Base-by-base conservation (phyloP, 139 green algal genomes). In the Asterochloris sp. region DNA sequence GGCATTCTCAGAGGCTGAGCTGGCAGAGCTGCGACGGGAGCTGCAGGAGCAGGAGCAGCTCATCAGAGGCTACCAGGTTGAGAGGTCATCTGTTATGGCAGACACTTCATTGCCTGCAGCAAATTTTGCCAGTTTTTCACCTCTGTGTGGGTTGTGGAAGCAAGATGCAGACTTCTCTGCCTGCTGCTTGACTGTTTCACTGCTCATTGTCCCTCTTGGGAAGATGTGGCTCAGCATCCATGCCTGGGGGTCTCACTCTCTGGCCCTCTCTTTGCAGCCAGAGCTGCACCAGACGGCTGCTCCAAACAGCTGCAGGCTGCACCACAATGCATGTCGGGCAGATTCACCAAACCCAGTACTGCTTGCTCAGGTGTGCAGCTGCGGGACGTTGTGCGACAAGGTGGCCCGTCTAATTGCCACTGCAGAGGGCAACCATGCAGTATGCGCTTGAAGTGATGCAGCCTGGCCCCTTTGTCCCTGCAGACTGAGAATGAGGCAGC, bases 401-500 rank as follows among this genome's bases (percentile, higher is more conserved):
- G 66, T 8, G 10, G 66, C 19, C 9, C 9, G 1, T 24, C 9
- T 4, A 9, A 10, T 71, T 24, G 66, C 66, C 21, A 2, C 66
- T 71, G 66, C 21, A 26, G 17, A 26, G 66, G 2, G 21, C 21
- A 21, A 12, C 19, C 26, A 10, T 64, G 73, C 15, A 54, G 14
- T 6, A 54, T 54, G 38, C 38, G 38, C 38, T 54, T 54, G 2
- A 54, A 54, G 38, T 54, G 6, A 54, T 54, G 38, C 38, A 54
- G 38, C 38, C 38, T 54, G 38, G 6, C 6, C 38, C 38, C 38
- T 54, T 54, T 2, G 38, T 6, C 38, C 38, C 38, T 73, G 78
- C 78, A 82, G 78, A 67, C 76, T 24, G 90, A 94, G 77, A 94
- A 92, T 68, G 83, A 89, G 81, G 83, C 82, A n/a, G 89, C 90